These are phyloP conservation scores for Pseudocercospora fijiensis DNA, from an alignment of 2,329 filamentous ascomycete genomes.

Conservation along the genomic window DNA sequence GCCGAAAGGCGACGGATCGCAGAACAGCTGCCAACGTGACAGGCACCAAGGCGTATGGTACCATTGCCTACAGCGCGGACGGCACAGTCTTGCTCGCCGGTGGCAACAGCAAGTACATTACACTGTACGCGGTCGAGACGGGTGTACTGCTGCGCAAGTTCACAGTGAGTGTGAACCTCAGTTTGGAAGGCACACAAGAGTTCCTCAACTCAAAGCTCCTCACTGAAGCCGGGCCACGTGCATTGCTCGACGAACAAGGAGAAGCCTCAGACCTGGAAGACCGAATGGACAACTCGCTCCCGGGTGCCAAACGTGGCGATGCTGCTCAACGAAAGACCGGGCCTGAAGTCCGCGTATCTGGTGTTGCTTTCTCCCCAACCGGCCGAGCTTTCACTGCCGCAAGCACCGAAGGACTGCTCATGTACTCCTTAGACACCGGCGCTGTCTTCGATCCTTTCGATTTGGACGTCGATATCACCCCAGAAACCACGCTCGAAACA, in stretches of 20 bases:
- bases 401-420: conserved; percentile 87
- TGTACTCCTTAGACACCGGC: conserved; percentile 85
- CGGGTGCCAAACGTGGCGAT: conserved; percentile 84
- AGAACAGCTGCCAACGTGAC: conserved; percentile 86
- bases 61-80: conserved; percentile 87
- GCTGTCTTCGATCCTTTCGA: conserved; percentile 95
- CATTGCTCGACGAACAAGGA: conserved; percentile 81
- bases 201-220: conserved; percentile 90
- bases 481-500: conserved; percentile 65
- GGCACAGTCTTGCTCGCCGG: conserved; percentile 86
- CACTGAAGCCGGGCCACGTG: conserved; percentile 83
- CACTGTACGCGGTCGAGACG: conserved; percentile 90
- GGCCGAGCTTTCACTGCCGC: conserved; percentile 91
- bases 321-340: conserved; percentile 72
- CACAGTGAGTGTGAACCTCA: conserved; percentile 93
- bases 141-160: conserved; percentile 92
- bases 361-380: conserved; percentile 83
- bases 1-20: conserved; percentile 82
- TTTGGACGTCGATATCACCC: conserved; percentile 89
- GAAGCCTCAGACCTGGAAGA: conserved; percentile 89
- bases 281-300: conserved; percentile 73
- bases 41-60: conserved; percentile 85
- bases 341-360: conserved; percentile 80
- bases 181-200: conserved; percentile 91
- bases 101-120: conserved; percentile 98